Evolutionary conservation across 2,329 filamentous ascomycete genomes (phyloP).

Genomic region (Calonectria pauciramosa): DNA sequence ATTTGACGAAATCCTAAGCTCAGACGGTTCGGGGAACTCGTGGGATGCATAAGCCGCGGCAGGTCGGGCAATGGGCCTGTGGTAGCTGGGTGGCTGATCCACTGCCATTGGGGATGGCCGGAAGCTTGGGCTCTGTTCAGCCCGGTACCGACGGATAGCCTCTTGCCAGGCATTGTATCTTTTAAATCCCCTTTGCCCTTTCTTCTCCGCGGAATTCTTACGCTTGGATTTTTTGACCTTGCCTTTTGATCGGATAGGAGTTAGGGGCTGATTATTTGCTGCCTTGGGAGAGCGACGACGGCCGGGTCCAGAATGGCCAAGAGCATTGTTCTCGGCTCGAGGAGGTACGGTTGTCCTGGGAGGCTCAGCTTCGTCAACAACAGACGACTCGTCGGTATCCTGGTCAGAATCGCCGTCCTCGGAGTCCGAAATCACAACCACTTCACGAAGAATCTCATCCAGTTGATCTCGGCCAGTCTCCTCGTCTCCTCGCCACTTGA

Average conservation of each 20-base stretch:
- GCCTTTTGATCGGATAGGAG: conserved; percentile 37
- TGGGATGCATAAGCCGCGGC: conserved; percentile 26
- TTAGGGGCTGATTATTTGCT: conserved; percentile 25
- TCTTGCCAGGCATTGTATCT: conserved; percentile 62
- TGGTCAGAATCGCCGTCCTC: conserved; percentile 62
- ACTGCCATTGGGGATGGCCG: conserved; percentile 33
- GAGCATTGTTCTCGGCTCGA: conserved; percentile 27
- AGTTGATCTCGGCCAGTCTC: conserved; percentile 77
- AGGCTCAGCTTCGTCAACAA: conserved; percentile 42
- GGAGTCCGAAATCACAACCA: conserved; percentile 75
- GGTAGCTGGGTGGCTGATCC: conserved; percentile 22
- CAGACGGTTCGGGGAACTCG: conserved; percentile 35
- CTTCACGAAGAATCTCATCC: conserved; percentile 76
- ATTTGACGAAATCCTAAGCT: conserved; percentile 35
- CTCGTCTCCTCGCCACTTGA: conserved; percentile 81
- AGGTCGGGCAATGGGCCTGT: conserved; percentile 25
- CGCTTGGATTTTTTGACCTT: conserved; percentile 47
- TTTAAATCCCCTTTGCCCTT: conserved; percentile 60
- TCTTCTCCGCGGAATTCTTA: conserved; percentile 48
- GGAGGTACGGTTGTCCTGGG: conserved; percentile 18
- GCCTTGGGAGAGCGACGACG: conserved; percentile 37
- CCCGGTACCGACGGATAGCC: conserved; percentile 51
- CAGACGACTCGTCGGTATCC: conserved; percentile 52
- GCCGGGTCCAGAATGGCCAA: conserved; percentile 31
- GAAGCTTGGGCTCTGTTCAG: conserved; percentile 23